phyloP scores from a whole-genome alignment of 768 basidiomycete species.

The Crassisporium funariophilum region DNA sequence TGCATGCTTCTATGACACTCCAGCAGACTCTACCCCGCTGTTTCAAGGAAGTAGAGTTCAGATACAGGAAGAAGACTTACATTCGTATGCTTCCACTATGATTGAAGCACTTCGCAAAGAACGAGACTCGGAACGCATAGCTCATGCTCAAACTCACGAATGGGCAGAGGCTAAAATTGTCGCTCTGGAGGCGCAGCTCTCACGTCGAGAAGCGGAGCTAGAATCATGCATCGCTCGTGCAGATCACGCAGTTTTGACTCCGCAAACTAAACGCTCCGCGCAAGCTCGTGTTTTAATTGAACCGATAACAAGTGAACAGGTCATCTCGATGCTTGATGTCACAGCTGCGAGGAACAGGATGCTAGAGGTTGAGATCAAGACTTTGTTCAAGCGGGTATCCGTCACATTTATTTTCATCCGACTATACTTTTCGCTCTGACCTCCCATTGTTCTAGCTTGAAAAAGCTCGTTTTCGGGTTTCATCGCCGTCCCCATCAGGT shows the following conservation, averaged over 20 bases:
- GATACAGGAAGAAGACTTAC: conserved; percentile 26
- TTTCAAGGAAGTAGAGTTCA: not conserved
- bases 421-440: not conserved
- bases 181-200: conserved; percentile 53
- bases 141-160: conserved; percentile 41
- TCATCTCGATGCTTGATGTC: conserved; percentile 39
- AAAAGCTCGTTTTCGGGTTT: conserved; percentile 18
- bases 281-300: conserved; percentile 2
- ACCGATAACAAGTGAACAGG: conserved; percentile 37
- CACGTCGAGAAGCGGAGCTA: conserved; percentile 59
- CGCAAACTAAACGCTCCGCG: not conserved
- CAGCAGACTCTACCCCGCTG: not conserved
- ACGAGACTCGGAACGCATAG: conserved; percentile 45
- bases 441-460: conserved; percentile 17
- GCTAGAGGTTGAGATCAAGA: conserved; percentile 46
- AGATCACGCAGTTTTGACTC: not conserved
- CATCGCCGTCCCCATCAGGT: conserved; percentile 8
- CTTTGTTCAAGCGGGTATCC: conserved; percentile 36
- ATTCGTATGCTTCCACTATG: conserved; percentile 46
- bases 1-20: not conserved
- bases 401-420: conserved; percentile 10
- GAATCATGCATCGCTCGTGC: conserved; percentile 30
- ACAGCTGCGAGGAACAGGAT: conserved; percentile 42
- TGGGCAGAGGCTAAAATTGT: conserved; percentile 43
- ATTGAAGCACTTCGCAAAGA: conserved; percentile 44